These are phyloP conservation scores for Neopestalotiopsis clavispora DNA, from an alignment of 2,329 filamentous ascomycete species.

Conservation along the genomic window DNA sequence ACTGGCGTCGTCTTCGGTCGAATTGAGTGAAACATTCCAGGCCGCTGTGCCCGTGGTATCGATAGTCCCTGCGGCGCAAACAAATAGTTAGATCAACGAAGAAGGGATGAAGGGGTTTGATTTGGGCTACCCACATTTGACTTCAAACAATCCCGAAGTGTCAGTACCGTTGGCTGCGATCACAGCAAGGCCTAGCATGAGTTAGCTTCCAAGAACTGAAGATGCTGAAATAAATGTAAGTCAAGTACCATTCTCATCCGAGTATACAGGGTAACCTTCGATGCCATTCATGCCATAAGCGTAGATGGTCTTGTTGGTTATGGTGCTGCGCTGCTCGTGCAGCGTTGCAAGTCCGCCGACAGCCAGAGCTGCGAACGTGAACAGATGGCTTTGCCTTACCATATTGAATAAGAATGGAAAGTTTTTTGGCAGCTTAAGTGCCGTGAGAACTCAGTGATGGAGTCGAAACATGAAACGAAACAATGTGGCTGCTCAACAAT, in stretches of 20 bases:
- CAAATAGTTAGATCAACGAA: background rate
- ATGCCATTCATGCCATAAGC: background rate
- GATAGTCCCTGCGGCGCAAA: background rate
- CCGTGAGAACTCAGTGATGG: background rate
- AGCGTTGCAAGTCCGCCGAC: background rate
- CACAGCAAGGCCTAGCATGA: background rate
- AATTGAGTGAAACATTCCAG: conserved; percentile 3
- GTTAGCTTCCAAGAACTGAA: background rate
- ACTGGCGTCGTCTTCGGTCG: background rate
- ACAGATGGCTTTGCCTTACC: background rate
- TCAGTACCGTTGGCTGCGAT: background rate
- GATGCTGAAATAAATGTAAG: background rate
- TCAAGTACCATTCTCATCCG: background rate
- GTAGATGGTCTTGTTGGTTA: background rate
- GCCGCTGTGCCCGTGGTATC: background rate
- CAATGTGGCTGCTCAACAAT: background rate
- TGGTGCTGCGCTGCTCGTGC: background rate
- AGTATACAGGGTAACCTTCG: background rate
- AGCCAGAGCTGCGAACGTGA: background rate
- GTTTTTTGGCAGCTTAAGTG: background rate
- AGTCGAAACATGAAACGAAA: background rate
- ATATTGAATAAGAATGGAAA: background rate
- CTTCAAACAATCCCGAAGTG: background rate
- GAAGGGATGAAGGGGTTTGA: background rate
- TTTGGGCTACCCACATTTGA: background rate